These are phyloP conservation scores for Tephrocybe sp. DNA, from an alignment of 768 basidiomycete genomes.

Conservation along the genomic window DNA sequence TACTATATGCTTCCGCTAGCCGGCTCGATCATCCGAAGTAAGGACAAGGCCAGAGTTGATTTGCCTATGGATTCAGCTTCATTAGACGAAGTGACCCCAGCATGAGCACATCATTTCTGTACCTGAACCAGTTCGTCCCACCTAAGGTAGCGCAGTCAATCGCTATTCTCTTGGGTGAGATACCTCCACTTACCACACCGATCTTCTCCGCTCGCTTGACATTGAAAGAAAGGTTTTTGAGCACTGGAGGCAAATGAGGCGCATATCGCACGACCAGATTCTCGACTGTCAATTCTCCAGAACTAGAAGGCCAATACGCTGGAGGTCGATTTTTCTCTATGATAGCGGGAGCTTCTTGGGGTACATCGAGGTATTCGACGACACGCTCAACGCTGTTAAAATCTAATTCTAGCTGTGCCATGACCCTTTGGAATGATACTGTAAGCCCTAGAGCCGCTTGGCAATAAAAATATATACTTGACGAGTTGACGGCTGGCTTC, in stretches of 20 bases:
- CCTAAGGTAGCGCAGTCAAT: constrained; percentile 31
- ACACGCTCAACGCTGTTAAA: constrained; percentile 78
- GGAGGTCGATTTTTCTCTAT: constrained; percentile 60
- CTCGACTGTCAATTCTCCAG: constrained; percentile 58
- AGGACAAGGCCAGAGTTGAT: constrained; percentile 55
- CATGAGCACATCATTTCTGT: too few relatives aligned
- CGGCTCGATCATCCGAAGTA: constrained; percentile 66
- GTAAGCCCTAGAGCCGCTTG: background rate
- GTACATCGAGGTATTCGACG: constrained; percentile 65
- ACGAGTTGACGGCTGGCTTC: constrained; percentile 68
- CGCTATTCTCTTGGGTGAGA: background rate
- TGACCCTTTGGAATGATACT: constrained; percentile 40
- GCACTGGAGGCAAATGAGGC: constrained; percentile 57
- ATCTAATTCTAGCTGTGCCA: constrained; percentile 70
- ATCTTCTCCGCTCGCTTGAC: constrained; percentile 66
- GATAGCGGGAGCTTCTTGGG: constrained; percentile 67
- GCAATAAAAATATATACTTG: constrained; percentile 28
- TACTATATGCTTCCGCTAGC: constrained; percentile 57
- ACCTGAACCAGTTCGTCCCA: constrained; percentile 72
- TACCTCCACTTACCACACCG: constrained; percentile 51
- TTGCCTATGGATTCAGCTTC: constrained; percentile 40
- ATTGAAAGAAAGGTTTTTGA: constrained; percentile 58
- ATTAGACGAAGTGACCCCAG: too few relatives aligned
- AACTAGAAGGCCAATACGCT: constrained; percentile 68
- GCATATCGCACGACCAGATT: constrained; percentile 64